These are phyloP conservation scores for Hyaloscypha variabilis DNA, from an alignment of 495 filamentous ascomycete genomes.

Conservation along the genomic window DNA sequence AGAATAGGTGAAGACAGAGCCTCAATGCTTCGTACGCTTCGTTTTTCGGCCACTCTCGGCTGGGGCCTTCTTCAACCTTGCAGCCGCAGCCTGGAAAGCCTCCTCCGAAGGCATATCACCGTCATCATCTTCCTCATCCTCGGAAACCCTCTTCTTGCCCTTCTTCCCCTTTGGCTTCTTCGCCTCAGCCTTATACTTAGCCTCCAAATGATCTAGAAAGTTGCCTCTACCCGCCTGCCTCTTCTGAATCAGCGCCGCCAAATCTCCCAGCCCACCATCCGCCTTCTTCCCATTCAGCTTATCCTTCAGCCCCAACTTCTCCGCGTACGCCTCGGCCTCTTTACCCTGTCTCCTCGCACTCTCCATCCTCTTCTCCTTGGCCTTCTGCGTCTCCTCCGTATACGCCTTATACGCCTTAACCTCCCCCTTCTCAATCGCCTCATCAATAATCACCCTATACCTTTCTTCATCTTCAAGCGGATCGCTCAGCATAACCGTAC, in stretches of 20 bases:
- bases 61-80: conserved; percentile 42
- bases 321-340: conserved; percentile 73
- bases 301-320: conserved; percentile 69
- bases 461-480: conserved; percentile 84
- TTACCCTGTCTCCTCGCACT: conserved; percentile 64
- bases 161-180: conserved; percentile 42
- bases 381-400: conserved; percentile 66
- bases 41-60: conserved; percentile 30
- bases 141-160: conserved; percentile 50
- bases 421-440: conserved; percentile 70
- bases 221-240: conserved; percentile 43
- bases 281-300: conserved; percentile 51
- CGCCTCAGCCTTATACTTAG: conserved; percentile 64
- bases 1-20: conserved; percentile 19
- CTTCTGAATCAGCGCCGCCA: conserved; percentile 62
- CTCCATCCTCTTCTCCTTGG: conserved; percentile 64
- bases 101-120: conserved; percentile 66
- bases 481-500: conserved; percentile 82
- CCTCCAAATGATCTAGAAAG: conserved; percentile 71
- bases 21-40: conserved; percentile 36
- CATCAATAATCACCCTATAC: conserved; percentile 77
- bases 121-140: conserved; percentile 39
- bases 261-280: conserved; percentile 43
- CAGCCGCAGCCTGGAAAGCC: conserved; percentile 58
- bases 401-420: conserved; percentile 70